phyloP scores from a whole-genome alignment of 768 basidiomycete genomes.

The Termitomyces sp. region DNA sequence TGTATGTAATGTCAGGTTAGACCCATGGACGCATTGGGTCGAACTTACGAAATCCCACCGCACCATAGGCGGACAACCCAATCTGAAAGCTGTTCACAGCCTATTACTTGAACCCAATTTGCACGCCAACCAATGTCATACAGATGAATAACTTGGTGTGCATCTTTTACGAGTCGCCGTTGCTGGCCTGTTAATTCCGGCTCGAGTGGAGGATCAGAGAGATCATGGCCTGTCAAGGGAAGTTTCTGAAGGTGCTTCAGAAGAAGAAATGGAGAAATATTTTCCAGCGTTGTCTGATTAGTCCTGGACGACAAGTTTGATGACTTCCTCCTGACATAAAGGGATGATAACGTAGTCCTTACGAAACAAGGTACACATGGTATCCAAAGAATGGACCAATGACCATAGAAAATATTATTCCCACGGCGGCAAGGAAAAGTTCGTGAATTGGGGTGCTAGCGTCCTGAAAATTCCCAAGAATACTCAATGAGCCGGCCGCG shows the following conservation, averaged over 20 bases:
- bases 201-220: constrained; percentile 70
- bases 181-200: constrained; percentile 65
- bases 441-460: constrained; percentile 66
- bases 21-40: not conserved
- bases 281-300: constrained; percentile 83
- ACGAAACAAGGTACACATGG: constrained; percentile 75
- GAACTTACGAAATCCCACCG: constrained; percentile 62
- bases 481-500: not conserved
- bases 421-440: constrained; percentile 56
- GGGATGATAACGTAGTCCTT: constrained; percentile 21
- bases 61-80: constrained; percentile 50
- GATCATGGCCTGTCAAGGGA: constrained; percentile 39
- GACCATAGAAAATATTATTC: constrained; percentile 54
- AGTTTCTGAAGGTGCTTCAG: constrained; percentile 66
- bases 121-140: constrained; percentile 73
- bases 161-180: constrained; percentile 58
- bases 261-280: constrained; percentile 69
- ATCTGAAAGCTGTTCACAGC: constrained; percentile 46
- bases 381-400: constrained; percentile 75
- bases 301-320: constrained; percentile 42
- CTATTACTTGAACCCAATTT: constrained; percentile 69
- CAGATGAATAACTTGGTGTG: constrained; percentile 52
- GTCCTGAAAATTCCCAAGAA: constrained; percentile 51
- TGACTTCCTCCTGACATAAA: not conserved
- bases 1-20: constrained; percentile 2